Evolutionary conservation across 208 protist species (phyloP).

Genomic region (Acanthamoeba royreba): DNA sequence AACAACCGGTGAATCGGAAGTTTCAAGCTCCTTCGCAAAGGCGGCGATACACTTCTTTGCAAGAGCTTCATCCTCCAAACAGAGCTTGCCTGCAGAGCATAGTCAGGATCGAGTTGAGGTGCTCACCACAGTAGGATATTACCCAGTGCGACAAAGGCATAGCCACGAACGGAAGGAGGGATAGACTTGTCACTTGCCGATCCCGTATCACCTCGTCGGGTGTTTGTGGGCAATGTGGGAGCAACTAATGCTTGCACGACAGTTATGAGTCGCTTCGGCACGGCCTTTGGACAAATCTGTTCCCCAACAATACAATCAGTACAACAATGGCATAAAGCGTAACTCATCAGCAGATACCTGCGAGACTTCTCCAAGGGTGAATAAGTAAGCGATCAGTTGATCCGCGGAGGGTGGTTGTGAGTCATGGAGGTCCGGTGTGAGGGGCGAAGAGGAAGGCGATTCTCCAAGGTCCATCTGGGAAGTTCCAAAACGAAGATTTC

Average conservation of each 20-base stretch:
- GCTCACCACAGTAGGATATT: not conserved
- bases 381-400: not conserved
- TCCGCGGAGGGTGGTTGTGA: not conserved
- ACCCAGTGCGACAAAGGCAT: slow-evolving; percentile 71
- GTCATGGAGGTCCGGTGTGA: not conserved
- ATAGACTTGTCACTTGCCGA: not conserved
- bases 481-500: no score
- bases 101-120: not conserved
- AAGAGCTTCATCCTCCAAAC: slow-evolving; percentile 63
- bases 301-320: not conserved
- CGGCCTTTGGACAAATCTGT: slow-evolving; percentile 18
- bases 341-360: no score
- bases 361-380: slow-evolving; percentile 21
- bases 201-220: not conserved
- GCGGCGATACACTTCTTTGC: slow-evolving; percentile 71
- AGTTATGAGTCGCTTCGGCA: slow-evolving; percentile 37
- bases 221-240: not conserved
- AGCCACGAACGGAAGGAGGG: slow-evolving; percentile 52
- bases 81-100: slow-evolving; percentile 60
- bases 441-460: not conserved
- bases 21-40: slow-evolving; percentile 72
- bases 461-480: not conserved
- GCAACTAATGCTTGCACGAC: slow-evolving; percentile 33
- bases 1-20: slow-evolving; percentile 56
- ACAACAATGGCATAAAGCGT: not conserved